Percentiles rank a stretch among this genome's conserved stretches.
phyloP scores from a whole-genome alignment of 768 basidiomycete genomes.

The Grammothele lineata region DNA sequence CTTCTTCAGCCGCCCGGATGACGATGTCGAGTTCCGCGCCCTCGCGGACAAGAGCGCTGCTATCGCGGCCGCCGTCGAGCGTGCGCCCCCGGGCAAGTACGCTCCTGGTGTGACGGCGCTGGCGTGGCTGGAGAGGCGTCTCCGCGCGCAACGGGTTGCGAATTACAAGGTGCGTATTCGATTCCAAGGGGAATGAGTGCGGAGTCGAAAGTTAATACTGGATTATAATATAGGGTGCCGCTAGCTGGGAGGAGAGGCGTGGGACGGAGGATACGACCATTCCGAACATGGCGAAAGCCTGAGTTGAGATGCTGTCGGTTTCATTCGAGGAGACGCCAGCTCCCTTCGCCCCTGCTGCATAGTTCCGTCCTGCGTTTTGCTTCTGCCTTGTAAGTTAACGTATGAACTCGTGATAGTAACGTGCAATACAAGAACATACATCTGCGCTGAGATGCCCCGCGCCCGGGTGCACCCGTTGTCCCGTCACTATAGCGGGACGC shows the following conservation, averaged over 20 bases:
- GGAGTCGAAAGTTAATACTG: background rate
- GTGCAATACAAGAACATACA: too few species aligned
- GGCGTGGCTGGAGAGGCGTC: conserved; percentile 38
- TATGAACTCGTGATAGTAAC: too few species aligned
- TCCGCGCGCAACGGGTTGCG: conserved; percentile 29
- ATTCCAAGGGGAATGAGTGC: too few species aligned
- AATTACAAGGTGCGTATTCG: conserved; percentile 13
- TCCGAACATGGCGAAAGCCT: background rate
- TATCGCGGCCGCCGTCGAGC: conserved; percentile 40
- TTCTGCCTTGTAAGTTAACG: too few species aligned
- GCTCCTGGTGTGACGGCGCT: conserved; percentile 31
- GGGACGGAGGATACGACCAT: conserved; percentile 14
- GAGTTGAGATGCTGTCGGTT: too few species aligned
- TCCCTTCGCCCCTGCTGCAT: too few species aligned
- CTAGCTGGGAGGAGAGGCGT: conserved; percentile 8
- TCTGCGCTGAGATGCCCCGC: too few species aligned
- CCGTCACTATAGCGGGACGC: too few species aligned
- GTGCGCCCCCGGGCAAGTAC: conserved; percentile 30
- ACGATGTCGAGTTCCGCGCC: conserved; percentile 47
- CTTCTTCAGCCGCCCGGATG: conserved; percentile 62
- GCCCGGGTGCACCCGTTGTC: too few species aligned
- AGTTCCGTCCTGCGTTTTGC: too few species aligned
- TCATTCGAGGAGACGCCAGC: too few species aligned
- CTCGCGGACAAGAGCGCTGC: conserved; percentile 45
- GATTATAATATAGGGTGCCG: conserved; percentile 3